Evolutionary conservation across 116 monocot genomes (phyloP).

Genomic region (Thalassia testudinum): DNA sequence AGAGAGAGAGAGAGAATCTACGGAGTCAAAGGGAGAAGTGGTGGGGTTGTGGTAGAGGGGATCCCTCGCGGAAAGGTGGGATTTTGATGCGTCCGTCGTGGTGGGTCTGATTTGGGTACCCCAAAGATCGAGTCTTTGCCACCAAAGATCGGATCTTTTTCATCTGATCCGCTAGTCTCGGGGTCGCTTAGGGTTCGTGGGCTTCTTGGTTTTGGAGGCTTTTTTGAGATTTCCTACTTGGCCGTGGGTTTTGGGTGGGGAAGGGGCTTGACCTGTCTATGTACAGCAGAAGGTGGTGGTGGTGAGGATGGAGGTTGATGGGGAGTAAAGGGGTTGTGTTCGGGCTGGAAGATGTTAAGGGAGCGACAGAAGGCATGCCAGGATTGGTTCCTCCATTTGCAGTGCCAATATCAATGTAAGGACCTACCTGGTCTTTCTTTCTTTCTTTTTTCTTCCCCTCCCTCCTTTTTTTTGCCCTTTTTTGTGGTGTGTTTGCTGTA

Average conservation of each 20-base stretch:
- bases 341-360: slow-evolving; percentile 33
- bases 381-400: slow-evolving; percentile 24
- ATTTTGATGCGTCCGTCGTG: background rate
- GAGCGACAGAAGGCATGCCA: slow-evolving; percentile 25
- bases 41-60: background rate
- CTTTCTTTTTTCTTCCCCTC: background rate
- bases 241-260: slow-evolving; percentile 1
- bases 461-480: too few species aligned
- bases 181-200: too few species aligned
- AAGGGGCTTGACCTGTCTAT: too few species aligned
- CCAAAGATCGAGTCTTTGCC: background rate
- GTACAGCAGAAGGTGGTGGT: background rate
- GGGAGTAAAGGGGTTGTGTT: slow-evolving; percentile 24
- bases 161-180: too few species aligned
- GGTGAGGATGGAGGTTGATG: slow-evolving; percentile 22
- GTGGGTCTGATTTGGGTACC: background rate
- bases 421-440: background rate
- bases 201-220: too few species aligned
- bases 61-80: background rate
- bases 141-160: background rate
- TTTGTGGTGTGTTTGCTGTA: background rate
- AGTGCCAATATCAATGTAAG: slow-evolving; percentile 15
- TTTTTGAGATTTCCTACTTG: background rate
- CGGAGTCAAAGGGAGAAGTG: slow-evolving; percentile 4
- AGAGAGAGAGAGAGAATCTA: background rate